Conservation (phyloP, 2,329 filamentous ascomycete species). For the Botrytis elliptica region DNA sequence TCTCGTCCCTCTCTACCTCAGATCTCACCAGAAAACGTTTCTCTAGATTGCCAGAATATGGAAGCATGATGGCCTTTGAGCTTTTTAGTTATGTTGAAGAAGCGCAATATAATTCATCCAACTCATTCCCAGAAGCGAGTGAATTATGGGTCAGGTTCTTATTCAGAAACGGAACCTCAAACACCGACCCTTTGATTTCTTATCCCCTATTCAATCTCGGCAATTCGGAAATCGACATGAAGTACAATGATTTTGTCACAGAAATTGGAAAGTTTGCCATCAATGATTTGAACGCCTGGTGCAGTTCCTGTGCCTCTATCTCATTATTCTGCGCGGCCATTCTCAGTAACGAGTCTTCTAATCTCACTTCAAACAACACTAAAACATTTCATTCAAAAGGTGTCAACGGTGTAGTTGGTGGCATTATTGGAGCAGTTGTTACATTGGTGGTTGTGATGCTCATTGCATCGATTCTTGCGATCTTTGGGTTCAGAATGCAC, state of each 20-base stretch:
- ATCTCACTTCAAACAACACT: background rate
- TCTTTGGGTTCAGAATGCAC: constrained; percentile 35
- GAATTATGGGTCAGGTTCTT: constrained; percentile 56
- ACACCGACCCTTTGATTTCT: constrained; percentile 37
- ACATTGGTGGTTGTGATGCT: constrained; percentile 30
- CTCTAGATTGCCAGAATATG: constrained; percentile 60
- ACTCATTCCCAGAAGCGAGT: constrained; percentile 22
- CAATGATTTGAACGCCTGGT: constrained; percentile 34
- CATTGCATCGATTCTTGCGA: constrained; percentile 17
- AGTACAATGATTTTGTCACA: constrained; percentile 34
- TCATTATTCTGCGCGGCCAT: constrained; percentile 36
- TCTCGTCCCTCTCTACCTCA: constrained; percentile 46
- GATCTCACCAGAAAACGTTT: constrained; percentile 48
- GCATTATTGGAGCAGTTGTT: constrained; percentile 37
- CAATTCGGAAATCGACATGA: constrained; percentile 34
- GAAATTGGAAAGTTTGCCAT: constrained; percentile 32
- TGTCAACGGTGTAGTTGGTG: constrained; percentile 27
- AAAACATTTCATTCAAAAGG: background rate
- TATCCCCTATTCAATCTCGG: constrained; percentile 39
- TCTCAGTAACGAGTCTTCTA: background rate
- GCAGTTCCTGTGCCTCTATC: constrained; percentile 27
- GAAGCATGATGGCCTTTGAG: constrained; percentile 75
- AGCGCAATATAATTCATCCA: constrained; percentile 37
- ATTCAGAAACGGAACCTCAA: constrained; percentile 51
- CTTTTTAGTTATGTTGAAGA: constrained; percentile 46